A percentile compares a stretch with the other conserved stretches of the same genome.
Evolutionary conservation across 2,329 filamentous ascomycete species (phyloP).

Genomic region (Coniochaeta pulveracea): DNA sequence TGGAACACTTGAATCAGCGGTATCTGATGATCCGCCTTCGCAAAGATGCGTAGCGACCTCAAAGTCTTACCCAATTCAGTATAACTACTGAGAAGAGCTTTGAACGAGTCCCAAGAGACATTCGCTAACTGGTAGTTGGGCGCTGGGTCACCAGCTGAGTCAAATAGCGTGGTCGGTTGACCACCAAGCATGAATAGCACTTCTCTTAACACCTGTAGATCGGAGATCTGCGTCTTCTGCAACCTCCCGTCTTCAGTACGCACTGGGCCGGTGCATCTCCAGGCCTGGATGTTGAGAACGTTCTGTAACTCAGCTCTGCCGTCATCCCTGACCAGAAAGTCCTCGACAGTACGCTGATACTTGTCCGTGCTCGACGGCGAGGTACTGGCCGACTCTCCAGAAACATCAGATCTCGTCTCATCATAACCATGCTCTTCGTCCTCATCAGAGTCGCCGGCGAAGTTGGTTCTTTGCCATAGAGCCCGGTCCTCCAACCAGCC

Average conservation of each 20-base stretch:
- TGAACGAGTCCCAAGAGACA: conserved; percentile 37
- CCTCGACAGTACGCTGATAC: conserved; percentile 8
- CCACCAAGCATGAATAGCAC: conserved; percentile 78
- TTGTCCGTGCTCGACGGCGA: conserved; percentile 19
- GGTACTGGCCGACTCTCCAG: conserved; percentile 21
- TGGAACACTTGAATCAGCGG: conserved; percentile 63
- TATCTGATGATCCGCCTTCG: conserved; percentile 29
- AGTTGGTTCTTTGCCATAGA: conserved; percentile 63
- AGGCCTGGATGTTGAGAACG: conserved; percentile 31
- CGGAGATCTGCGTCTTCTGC: conserved; percentile 43
- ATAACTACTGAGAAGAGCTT: conserved; percentile 33
- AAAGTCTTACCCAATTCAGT: conserved; percentile 35
- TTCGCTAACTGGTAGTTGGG: conserved; percentile 33
- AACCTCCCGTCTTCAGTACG: conserved; percentile 19
- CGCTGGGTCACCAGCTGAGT: conserved; percentile 24
- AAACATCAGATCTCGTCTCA: conserved; percentile 22
- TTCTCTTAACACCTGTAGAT: conserved; percentile 66
- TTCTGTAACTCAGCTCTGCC: conserved; percentile 19
- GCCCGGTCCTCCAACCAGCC: conserved; percentile 55
- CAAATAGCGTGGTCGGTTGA: conserved; percentile 63
- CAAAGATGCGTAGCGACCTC: conserved; percentile 31
- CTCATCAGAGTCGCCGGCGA: conserved; percentile 55
- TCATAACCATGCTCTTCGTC: conserved; percentile 33
- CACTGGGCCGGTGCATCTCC: conserved; percentile 21
- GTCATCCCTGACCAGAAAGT: conserved; percentile 12